Percentiles rank a stretch among this genome's conserved stretches.
Evolutionary conservation across 345 rosid genomes (phyloP).

Genomic region (Aquilaria malaccensis): DNA sequence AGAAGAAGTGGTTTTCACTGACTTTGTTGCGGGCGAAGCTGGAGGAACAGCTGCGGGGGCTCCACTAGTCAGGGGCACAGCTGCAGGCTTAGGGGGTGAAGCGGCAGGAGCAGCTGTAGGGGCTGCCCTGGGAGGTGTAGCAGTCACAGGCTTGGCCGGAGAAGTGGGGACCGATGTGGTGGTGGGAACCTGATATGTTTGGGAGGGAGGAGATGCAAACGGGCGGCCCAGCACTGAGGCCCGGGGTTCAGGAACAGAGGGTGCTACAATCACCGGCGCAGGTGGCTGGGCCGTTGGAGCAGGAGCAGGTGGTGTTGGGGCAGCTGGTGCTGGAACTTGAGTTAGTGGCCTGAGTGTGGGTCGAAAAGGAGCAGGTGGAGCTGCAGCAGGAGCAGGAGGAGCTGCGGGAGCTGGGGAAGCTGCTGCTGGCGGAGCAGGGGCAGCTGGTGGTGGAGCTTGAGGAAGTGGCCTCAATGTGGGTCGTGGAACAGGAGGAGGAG

Average conservation of each 20-base stretch:
- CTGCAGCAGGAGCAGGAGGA: background rate
- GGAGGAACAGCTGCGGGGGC: too few relatives aligned
- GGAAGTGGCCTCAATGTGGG: conserved; percentile 29
- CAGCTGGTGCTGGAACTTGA: conserved; percentile 21
- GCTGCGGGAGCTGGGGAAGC: background rate
- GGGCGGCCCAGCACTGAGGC: too few relatives aligned
- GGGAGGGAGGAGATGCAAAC: background rate
- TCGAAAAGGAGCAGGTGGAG: background rate
- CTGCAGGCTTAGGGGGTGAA: background rate
- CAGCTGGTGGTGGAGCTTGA: conserved; percentile 11
- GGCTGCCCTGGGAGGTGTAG: background rate
- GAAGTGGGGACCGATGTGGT: conserved; percentile 16
- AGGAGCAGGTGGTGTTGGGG: background rate
- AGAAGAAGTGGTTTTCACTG: background rate
- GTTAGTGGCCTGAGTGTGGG: conserved; percentile 1
- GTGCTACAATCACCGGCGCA: background rate
- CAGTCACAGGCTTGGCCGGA: conserved; percentile 6
- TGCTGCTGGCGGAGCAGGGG: conserved; percentile 10
- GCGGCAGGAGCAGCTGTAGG: background rate
- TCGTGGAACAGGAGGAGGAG: conserved; percentile 21
- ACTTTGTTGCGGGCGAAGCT: too few relatives aligned
- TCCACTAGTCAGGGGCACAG: background rate
- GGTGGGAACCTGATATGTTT: background rate
- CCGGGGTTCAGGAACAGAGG: too few relatives aligned
- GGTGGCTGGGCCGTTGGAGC: background rate